A percentile compares a stretch with the other conserved stretches of the same genome.
phyloP scores from a whole-genome alignment of 768 basidiomycete species.

The Lyophyllum shimeji region DNA sequence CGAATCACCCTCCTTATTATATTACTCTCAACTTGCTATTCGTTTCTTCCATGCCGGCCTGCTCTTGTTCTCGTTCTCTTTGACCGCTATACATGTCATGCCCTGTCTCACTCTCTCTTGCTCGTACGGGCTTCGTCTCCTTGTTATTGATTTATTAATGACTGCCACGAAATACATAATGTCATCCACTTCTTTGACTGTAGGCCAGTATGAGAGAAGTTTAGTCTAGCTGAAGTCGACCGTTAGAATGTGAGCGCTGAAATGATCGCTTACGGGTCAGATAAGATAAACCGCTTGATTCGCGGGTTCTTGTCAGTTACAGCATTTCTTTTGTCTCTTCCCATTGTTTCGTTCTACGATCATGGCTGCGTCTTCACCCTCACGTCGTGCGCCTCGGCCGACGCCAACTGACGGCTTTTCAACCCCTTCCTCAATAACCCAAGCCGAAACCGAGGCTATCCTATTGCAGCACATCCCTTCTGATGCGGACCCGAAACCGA shows the following conservation, averaged over 20 bases:
- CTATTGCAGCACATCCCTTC: constrained; percentile 55
- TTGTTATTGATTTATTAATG: constrained; percentile 9
- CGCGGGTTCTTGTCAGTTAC: neutral
- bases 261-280: neutral
- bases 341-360: constrained; percentile 13
- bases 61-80: neutral
- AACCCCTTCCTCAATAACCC: constrained; percentile 61
- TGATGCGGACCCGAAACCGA: constrained; percentile 21
- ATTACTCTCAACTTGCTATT: neutral
- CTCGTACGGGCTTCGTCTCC: constrained; percentile 4
- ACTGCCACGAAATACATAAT: constrained; percentile 11
- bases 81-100: neutral
- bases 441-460: constrained; percentile 65
- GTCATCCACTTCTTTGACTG: neutral
- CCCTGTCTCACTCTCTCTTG: neutral
- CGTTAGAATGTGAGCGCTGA: no score
- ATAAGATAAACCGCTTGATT: neutral
- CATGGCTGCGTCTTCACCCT: constrained; percentile 12
- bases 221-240: no score
- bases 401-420: constrained; percentile 57
- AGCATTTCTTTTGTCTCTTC: neutral
- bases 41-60: constrained; percentile 1
- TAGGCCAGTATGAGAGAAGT: neutral
- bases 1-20: neutral
- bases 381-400: constrained; percentile 19